A percentile compares a stretch with the other conserved stretches of the same genome.
Evolutionary conservation across 345 rosid genomes (phyloP).

Genomic region (Gossypium sturtianum): DNA sequence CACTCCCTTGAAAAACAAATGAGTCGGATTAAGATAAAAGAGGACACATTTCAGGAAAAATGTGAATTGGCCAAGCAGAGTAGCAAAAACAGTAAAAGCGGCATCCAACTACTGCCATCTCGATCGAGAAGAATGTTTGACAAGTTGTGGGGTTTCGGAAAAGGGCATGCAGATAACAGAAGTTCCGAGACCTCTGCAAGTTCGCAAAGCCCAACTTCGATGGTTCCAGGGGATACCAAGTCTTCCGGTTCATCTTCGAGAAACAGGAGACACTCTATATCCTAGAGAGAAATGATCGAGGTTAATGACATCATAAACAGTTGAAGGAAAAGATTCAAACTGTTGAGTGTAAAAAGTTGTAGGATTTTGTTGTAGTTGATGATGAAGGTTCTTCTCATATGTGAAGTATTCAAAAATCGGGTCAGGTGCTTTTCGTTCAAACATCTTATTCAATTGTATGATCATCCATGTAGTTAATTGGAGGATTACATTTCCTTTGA

Average conservation of each 20-base stretch:
- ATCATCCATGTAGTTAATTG: background rate
- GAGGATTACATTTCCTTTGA: background rate
- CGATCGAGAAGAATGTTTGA: constrained; percentile 81
- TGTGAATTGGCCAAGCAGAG: constrained; percentile 22
- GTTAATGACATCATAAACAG: constrained; percentile 11
- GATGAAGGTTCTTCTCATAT: background rate
- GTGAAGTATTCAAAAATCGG: background rate
- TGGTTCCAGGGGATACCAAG: constrained; percentile 57
- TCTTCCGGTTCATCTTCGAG: constrained; percentile 65
- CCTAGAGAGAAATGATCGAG: constrained; percentile 25
- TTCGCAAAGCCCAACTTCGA: constrained; percentile 73
- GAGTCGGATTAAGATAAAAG: background rate
- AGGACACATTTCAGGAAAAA: background rate
- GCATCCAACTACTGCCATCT: constrained; percentile 67
- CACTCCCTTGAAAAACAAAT: background rate
- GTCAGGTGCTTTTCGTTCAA: background rate
- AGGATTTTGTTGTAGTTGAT: constrained; percentile 22
- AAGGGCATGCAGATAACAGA: constrained; percentile 46
- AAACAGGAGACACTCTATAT: constrained; percentile 72
- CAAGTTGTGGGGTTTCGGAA: constrained; percentile 64
- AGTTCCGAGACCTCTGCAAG: constrained; percentile 85
- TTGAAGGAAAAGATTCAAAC: background rate
- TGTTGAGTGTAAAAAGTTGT: constrained; percentile 22
- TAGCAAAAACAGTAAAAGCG: constrained; percentile 56
- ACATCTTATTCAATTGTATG: background rate